These are phyloP conservation scores for Suillus subalutaceus DNA, from an alignment of 768 basidiomycete species.

Conservation along the genomic window DNA sequence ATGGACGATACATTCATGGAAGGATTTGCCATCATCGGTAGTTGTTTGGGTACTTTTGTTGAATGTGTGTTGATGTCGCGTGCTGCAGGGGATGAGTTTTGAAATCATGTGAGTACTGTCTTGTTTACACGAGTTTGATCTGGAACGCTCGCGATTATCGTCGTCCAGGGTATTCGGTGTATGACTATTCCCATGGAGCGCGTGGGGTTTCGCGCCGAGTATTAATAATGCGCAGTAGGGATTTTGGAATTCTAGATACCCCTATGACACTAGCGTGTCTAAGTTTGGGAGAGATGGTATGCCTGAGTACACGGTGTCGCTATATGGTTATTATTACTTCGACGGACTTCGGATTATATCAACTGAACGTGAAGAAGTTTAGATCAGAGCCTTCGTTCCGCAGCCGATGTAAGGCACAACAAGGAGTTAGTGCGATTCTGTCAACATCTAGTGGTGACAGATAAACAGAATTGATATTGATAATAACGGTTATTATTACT, in stretches of 20 bases:
- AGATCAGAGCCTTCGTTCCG: background rate
- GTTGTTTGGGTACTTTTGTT: slow-evolving; percentile 9
- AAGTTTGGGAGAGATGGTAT: background rate
- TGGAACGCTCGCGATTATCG: background rate
- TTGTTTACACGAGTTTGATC: slow-evolving; percentile 8
- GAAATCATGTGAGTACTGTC: slow-evolving; percentile 58
- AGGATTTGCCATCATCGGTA: slow-evolving; percentile 62
- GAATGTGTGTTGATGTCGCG: slow-evolving; percentile 23
- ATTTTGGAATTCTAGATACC: background rate
- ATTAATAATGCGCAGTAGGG: slow-evolving; percentile 41
- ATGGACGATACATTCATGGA: slow-evolving; percentile 48
- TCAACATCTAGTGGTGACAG: background rate
- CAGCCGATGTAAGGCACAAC: background rate
- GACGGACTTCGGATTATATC: background rate
- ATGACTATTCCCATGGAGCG: slow-evolving; percentile 56
- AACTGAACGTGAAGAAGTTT: background rate
- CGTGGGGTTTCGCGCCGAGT: slow-evolving; percentile 60
- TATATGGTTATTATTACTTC: background rate
- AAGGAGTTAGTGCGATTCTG: background rate
- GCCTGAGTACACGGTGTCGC: background rate
- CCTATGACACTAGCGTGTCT: background rate
- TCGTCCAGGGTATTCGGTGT: slow-evolving; percentile 57
- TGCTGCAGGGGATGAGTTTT: slow-evolving; percentile 57
- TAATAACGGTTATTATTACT: background rate
- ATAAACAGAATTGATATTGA: background rate